Evolutionary conservation across 768 basidiomycete species (phyloP), one percentile per base, ranked within the genome.

Genomic region (Pleurotus platypus): DNA sequence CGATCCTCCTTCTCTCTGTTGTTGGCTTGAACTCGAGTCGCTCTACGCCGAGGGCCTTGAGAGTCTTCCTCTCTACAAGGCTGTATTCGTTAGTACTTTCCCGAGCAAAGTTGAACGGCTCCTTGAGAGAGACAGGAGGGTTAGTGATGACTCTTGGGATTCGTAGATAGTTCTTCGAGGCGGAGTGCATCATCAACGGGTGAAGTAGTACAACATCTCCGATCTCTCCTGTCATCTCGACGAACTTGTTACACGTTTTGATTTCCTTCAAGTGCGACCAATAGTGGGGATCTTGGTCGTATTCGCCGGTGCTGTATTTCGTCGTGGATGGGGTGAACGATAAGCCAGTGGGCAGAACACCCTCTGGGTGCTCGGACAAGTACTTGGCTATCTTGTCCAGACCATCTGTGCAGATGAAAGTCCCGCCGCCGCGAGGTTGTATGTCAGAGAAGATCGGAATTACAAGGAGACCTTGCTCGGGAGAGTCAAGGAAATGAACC

Each of bases 171-270:
- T 86, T 87, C 66, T 79, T 82, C 30, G 82, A 81, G 9, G 84
- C 84, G 11, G 83, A 80, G 62, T 86, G 86, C 60, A 85, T 66
- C 82, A 86, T 86, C 49, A 86, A 67, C 11, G 84, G 82, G 67
- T 86, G 83, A 70, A 85, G 70, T 40, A 86, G 72, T 16, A 85
- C 78, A 12, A 86, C 84, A 64, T 86, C 85, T n/a, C 84, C 85
- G 43, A 79, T 66, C 57, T 82, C 72, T 40, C 84, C 84, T 2
- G 83, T 84, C 67, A 83, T 71, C 69, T 83, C 83, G 38, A 79
- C 74, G 65, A 83, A 79, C 26, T 73, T 57, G 53, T 64, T 62
- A 67, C 75, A 78, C 48, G 63, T 64, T 63, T 76, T 71, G 58
- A 80, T 69, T 60, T 73, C 75, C 46, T 73, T 65, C 49, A 76